phyloP scores from a whole-genome alignment of 495 filamentous ascomycete species.

The Lepidopterella palustris region DNA sequence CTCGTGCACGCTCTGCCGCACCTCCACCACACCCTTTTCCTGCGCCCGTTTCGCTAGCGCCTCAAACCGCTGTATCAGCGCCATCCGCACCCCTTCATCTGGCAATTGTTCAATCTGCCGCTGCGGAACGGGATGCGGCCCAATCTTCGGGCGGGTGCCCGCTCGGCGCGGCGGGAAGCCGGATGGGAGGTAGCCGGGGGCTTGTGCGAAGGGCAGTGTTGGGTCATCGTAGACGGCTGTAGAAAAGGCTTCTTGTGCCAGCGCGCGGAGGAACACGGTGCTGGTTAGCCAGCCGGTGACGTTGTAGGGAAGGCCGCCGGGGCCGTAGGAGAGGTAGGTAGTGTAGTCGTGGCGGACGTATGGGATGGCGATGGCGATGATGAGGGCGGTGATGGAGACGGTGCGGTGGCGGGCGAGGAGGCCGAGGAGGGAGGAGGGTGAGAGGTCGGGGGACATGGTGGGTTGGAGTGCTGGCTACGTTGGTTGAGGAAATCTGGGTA shows the following conservation, averaged over 20 bases:
- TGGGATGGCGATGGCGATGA: slow-evolving; percentile 3
- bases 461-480: too few relatives aligned
- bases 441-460: too few relatives aligned
- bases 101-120: too few relatives aligned
- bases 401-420: slow-evolving; percentile 3
- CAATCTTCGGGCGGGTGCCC: slow-evolving; percentile 6
- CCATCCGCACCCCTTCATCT: too few relatives aligned
- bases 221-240: slow-evolving; percentile 20
- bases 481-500: too few relatives aligned
- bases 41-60: too few relatives aligned
- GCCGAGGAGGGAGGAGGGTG: too few relatives aligned
- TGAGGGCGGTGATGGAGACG: background rate
- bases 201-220: slow-evolving; percentile 11
- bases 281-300: slow-evolving; percentile 36
- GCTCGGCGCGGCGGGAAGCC: slow-evolving; percentile 10
- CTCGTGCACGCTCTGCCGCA: too few relatives aligned
- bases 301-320: slow-evolving; percentile 38
- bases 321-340: slow-evolving; percentile 33
- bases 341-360: slow-evolving; percentile 15
- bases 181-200: slow-evolving; percentile 11
- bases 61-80: too few relatives aligned
- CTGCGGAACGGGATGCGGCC: slow-evolving; percentile 17
- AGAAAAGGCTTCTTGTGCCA: slow-evolving; percentile 29
- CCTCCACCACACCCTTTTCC: too few relatives aligned
- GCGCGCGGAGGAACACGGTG: slow-evolving; percentile 12